A percentile compares a stretch with the other conserved stretches of the same genome.
These are phyloP conservation scores for Stygiomarasmius scandens DNA, from an alignment of 1,284 basidiomycete species.

Conservation along the genomic window DNA sequence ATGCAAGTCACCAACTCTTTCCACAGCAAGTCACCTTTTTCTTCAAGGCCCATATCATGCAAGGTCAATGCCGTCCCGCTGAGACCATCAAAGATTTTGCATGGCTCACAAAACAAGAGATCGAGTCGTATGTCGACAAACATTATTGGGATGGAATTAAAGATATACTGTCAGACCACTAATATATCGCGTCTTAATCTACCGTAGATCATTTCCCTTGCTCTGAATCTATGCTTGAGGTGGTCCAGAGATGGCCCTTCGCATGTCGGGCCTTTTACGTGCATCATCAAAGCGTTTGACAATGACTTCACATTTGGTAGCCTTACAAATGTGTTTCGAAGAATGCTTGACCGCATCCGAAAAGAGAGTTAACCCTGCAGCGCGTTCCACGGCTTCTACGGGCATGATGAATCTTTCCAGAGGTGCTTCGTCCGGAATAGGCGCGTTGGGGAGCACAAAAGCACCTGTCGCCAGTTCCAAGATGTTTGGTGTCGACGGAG, in stretches of 20 bases:
- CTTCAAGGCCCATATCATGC: conserved; percentile 83
- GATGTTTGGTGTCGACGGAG: conserved; percentile 69
- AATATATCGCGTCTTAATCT: conserved; percentile 23
- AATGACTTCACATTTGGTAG: conserved; percentile 83
- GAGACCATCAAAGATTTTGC: conserved; percentile 73
- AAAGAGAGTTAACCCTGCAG: conserved; percentile 89
- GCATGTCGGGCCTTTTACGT: conserved; percentile 64
- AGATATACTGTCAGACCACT: conserved; percentile 79
- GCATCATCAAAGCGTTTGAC: conserved; percentile 89
- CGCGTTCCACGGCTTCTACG: conserved; percentile 92
- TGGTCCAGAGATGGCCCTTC: conserved; percentile 58
- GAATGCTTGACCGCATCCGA: conserved; percentile 79
- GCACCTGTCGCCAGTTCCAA: conserved; percentile 85
- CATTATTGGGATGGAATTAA: conserved; percentile 79
- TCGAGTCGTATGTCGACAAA: conserved; percentile 61
- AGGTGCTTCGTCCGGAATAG: conserved; percentile 83
- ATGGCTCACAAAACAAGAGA: conserved; percentile 90
- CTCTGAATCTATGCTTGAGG: conserved; percentile 15
- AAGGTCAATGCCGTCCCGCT: conserved; percentile 69
- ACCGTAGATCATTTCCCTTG: background rate
- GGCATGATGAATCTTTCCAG: conserved; percentile 82
- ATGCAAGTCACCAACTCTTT: conserved; percentile 11
- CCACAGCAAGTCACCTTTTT: conserved; percentile 64
- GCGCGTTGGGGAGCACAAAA: conserved; percentile 92
- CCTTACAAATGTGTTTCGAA: conserved; percentile 89